Conservation (phyloP, 1,284 basidiomycete genomes). For the Pseudozyma hubeiensis region DNA sequence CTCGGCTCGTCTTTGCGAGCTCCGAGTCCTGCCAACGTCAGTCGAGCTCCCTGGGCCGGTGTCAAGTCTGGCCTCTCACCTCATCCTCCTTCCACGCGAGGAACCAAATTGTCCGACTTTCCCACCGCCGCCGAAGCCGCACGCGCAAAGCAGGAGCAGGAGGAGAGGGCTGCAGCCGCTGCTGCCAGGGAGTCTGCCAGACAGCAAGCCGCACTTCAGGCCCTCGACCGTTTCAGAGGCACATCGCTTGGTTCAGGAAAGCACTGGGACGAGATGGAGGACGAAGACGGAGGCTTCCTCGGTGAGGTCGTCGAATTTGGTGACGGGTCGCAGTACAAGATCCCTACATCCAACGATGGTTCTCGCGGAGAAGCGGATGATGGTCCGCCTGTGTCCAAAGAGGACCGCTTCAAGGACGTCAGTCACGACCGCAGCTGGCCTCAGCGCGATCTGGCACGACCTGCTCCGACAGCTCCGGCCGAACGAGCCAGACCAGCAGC, state of each 20-base stretch:
- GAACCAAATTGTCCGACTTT: conserved; percentile 55
- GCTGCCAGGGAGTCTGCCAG: conserved; percentile 56
- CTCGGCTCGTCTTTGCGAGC: conserved; percentile 41
- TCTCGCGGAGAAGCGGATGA: conserved; percentile 20
- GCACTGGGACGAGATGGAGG: conserved; percentile 68
- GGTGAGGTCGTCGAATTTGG: conserved; percentile 68
- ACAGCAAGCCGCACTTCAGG: conserved; percentile 54
- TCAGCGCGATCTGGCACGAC: conserved; percentile 20
- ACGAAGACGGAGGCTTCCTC: conserved; percentile 61
- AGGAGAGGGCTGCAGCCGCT: conserved; percentile 55
- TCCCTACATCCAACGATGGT: conserved; percentile 46
- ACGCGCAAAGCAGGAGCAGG: conserved; percentile 58
- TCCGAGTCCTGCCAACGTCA: conserved; percentile 38
- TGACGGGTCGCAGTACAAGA: conserved; percentile 67
- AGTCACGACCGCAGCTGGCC: conserved; percentile 64
- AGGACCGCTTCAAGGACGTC: conserved; percentile 64
- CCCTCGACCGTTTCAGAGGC: conserved; percentile 65
- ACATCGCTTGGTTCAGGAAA: conserved; percentile 51
- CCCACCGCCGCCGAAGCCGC: conserved; percentile 67
- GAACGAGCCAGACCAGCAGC: conserved; percentile 24
- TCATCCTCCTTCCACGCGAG: conserved; percentile 22
- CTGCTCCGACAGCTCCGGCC: conserved; percentile 3
- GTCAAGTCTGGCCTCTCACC: conserved; percentile 39
- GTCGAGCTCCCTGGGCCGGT: conserved; percentile 57
- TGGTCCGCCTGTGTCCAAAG: conserved; percentile 53